A percentile compares a stretch with the other conserved stretches of the same genome.
Evolutionary conservation across 176 grass and related monocot species (phyloP).

Genomic region (Phragmites australis): DNA sequence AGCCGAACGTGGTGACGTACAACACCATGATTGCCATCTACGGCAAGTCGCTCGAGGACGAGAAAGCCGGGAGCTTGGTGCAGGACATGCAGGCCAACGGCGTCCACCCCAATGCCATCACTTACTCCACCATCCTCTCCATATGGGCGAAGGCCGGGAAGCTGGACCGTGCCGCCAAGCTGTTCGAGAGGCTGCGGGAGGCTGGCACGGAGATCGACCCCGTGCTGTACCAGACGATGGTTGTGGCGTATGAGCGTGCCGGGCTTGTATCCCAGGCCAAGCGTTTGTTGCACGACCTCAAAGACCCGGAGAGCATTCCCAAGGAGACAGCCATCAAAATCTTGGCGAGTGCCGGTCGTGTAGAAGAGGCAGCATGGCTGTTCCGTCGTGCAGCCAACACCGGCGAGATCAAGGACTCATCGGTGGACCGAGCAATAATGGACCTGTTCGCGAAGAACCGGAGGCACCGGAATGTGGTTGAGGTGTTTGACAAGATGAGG

Average conservation of each 20-base stretch:
- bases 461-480: constrained; percentile 62
- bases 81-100: constrained; percentile 80
- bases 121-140: constrained; percentile 88
- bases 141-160: constrained; percentile 92
- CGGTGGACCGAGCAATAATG: constrained; percentile 68
- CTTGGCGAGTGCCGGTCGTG: constrained; percentile 69
- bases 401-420: constrained; percentile 66
- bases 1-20: constrained; percentile 87
- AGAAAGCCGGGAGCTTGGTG: constrained; percentile 81
- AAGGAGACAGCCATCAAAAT: constrained; percentile 83
- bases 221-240: constrained; percentile 95
- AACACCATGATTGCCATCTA: constrained; percentile 95
- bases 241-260: constrained; percentile 79
- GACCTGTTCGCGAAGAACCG: constrained; percentile 68
- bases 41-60: constrained; percentile 89
- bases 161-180: constrained; percentile 74
- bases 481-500: constrained; percentile 88
- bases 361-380: constrained; percentile 89
- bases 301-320: constrained; percentile 57
- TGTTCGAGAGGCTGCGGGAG: constrained; percentile 82
- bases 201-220: constrained; percentile 81
- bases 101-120: constrained; percentile 76
- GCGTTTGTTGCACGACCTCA: constrained; percentile 73
- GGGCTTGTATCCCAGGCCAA: constrained; percentile 65
- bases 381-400: constrained; percentile 59